Percentiles rank a stretch among this genome's conserved stretches.
Conservation (phyloP, 2,329 filamentous ascomycete species). For the Blastomyces percursus region DNA sequence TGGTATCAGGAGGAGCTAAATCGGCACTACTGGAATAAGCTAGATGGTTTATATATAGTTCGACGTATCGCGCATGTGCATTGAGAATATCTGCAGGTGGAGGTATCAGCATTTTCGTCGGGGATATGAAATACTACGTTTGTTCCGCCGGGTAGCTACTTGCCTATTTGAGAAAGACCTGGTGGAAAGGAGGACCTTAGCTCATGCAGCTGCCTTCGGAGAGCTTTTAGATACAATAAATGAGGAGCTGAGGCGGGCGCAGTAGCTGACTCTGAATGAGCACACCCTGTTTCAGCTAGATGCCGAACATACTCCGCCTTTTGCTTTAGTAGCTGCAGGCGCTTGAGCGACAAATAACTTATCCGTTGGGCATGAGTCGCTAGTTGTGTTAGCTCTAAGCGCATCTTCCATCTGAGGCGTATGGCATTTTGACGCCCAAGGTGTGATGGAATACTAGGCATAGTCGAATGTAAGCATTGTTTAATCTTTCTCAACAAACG, state of each 20-base stretch:
- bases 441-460: slow-evolving; percentile 25
- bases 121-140: background rate
- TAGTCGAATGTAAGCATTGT: slow-evolving; percentile 9
- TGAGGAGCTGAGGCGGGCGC: background rate
- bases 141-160: background rate
- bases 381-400: slow-evolving; percentile 21
- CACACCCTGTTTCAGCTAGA: slow-evolving; percentile 17
- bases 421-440: slow-evolving; percentile 26
- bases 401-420: slow-evolving; percentile 31
- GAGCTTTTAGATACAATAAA: background rate
- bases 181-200: background rate
- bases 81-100: slow-evolving; percentile 19
- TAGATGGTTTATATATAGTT: slow-evolving; percentile 22
- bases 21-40: slow-evolving; percentile 19
- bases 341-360: slow-evolving; percentile 26
- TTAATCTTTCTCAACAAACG: background rate
- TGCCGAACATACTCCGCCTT: slow-evolving; percentile 23
- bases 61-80: slow-evolving; percentile 21
- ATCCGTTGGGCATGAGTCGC: slow-evolving; percentile 21
- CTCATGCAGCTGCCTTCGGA: background rate
- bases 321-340: slow-evolving; percentile 28
- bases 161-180: background rate
- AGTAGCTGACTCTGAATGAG: background rate
- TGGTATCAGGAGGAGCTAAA: slow-evolving; percentile 9
- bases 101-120: background rate